Percentiles rank a stretch among this genome's conserved stretches.
Conservation (phyloP, 108 stramenopile genomes). For the Cylindrotheca closterium region DNA sequence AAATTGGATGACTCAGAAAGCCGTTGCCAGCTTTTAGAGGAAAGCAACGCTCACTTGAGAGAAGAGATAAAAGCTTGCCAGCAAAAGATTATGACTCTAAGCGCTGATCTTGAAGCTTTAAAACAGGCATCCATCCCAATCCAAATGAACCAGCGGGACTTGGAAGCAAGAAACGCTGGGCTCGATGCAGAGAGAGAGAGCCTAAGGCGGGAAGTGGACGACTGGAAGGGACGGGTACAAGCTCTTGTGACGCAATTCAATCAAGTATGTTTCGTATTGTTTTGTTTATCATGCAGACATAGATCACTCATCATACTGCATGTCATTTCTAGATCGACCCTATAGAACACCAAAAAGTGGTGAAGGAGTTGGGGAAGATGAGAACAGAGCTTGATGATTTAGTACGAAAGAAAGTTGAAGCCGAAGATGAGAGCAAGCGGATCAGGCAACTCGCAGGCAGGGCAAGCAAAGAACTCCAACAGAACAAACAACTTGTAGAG, state of each 20-base stretch:
- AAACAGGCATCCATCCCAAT: slow-evolving; percentile 52
- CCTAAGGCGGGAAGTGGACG: slow-evolving; percentile 70
- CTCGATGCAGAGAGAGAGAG: slow-evolving; percentile 80
- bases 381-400: slow-evolving; percentile 44
- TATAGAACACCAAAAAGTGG: slow-evolving; percentile 69
- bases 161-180: slow-evolving; percentile 64
- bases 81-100: slow-evolving; percentile 27
- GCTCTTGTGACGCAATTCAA: slow-evolving; percentile 85
- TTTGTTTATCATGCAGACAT: background rate
- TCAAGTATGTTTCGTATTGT: slow-evolving; percentile 30
- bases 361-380: slow-evolving; percentile 56
- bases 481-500: slow-evolving; percentile 43
- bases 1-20: slow-evolving; percentile 62
- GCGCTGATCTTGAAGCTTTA: slow-evolving; percentile 37
- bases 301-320: background rate
- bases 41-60: slow-evolving; percentile 77
- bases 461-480: slow-evolving; percentile 62
- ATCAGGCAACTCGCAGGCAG: slow-evolving; percentile 59
- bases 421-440: slow-evolving; percentile 59
- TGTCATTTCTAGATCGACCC: slow-evolving; percentile 54
- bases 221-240: slow-evolving; percentile 85
- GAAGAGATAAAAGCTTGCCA: slow-evolving; percentile 57
- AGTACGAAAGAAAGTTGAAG: slow-evolving; percentile 49
- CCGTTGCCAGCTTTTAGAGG: slow-evolving; percentile 67
- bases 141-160: slow-evolving; percentile 35